A percentile compares a stretch with the other conserved stretches of the same genome.
Conservation (phyloP, 495 filamentous ascomycete genomes). For the Penicillium dipodomyicola region DNA sequence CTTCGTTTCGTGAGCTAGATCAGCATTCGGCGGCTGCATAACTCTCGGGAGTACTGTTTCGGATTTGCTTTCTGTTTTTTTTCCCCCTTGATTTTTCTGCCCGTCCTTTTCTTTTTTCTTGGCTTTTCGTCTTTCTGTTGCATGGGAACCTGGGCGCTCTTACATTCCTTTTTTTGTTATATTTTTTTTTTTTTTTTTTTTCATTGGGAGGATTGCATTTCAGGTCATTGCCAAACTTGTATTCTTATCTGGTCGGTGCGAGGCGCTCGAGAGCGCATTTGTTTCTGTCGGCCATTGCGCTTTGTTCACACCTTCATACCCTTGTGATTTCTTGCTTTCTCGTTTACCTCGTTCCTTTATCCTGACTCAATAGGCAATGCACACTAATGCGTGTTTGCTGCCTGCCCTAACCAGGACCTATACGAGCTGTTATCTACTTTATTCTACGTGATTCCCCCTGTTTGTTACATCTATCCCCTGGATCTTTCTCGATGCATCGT, state of each 20-base stretch:
- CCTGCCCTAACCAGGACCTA: constrained; percentile 3
- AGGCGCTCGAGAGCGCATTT: constrained; percentile 26
- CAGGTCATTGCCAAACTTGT: constrained; percentile 36
- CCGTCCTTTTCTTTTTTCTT: constrained; percentile 13
- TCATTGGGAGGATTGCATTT: constrained; percentile 40
- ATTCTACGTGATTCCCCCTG: constrained; percentile 31
- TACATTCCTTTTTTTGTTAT: constrained; percentile 23
- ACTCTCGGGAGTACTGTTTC: constrained; percentile 45
- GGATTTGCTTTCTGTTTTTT: constrained; percentile 31
- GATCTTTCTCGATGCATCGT: constrained; percentile 30
- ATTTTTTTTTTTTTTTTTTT: constrained; percentile 15
- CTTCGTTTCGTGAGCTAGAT: constrained; percentile 46
- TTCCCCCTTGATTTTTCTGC: constrained; percentile 13
- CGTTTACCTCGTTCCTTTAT: constrained; percentile 14
- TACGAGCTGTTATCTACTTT: constrained; percentile 16
- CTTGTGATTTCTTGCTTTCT: constrained; percentile 23
- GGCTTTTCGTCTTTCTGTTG: constrained; percentile 22
- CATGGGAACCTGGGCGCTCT: constrained; percentile 44
- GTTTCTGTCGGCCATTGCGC: constrained; percentile 32
- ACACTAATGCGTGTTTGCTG: constrained; percentile 12
- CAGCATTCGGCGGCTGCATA: constrained; percentile 49
- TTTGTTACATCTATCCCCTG: constrained; percentile 22
- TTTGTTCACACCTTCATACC: constrained; percentile 33
- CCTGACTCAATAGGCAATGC: constrained; percentile 4
- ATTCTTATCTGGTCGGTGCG: constrained; percentile 31